Conservation (phyloP, 2,329 filamentous ascomycete species). For the Apiospora arundinis region DNA sequence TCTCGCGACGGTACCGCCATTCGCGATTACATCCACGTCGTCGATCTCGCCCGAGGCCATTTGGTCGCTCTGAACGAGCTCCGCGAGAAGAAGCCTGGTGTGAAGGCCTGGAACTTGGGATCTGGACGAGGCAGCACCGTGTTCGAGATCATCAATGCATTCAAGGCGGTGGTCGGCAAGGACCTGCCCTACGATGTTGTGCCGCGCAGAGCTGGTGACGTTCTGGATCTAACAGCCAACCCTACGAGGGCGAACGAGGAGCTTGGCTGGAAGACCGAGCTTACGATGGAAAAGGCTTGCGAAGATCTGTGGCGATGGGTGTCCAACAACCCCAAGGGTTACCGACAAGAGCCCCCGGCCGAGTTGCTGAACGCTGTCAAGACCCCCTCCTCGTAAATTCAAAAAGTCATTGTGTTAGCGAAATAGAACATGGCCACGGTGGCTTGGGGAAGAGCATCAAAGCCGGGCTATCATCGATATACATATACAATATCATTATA, state of each 20-base stretch:
- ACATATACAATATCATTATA: neutral
- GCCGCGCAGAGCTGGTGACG: slow-evolving; percentile 83
- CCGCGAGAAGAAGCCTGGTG: slow-evolving; percentile 81
- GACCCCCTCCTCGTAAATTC: slow-evolving; percentile 28
- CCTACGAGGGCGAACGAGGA: slow-evolving; percentile 86
- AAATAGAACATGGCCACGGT: neutral
- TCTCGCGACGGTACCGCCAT: slow-evolving; percentile 93
- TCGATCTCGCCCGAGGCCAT: slow-evolving; percentile 87
- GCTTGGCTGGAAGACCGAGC: slow-evolving; percentile 89
- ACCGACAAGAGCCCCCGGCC: slow-evolving; percentile 87
- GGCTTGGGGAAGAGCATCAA: neutral
- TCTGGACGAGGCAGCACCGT: slow-evolving; percentile 95
- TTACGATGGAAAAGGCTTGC: slow-evolving; percentile 91
- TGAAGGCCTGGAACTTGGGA: slow-evolving; percentile 95
- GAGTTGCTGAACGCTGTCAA: slow-evolving; percentile 74
- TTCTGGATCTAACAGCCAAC: slow-evolving; percentile 93
- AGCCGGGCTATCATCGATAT: neutral
- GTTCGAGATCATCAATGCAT: slow-evolving; percentile 96
- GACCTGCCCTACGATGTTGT: slow-evolving; percentile 88
- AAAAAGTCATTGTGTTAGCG: neutral
- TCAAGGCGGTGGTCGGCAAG: slow-evolving; percentile 83
- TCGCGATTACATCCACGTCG: slow-evolving; percentile 97
- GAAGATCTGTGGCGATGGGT: slow-evolving; percentile 97
- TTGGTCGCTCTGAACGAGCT: slow-evolving; percentile 90
- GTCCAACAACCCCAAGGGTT: slow-evolving; percentile 93